Evolutionary conservation across 495 filamentous ascomycete genomes (phyloP), one percentile per base, ranked within the genome.

Genomic region (Aspergillus carlsbadensis): DNA sequence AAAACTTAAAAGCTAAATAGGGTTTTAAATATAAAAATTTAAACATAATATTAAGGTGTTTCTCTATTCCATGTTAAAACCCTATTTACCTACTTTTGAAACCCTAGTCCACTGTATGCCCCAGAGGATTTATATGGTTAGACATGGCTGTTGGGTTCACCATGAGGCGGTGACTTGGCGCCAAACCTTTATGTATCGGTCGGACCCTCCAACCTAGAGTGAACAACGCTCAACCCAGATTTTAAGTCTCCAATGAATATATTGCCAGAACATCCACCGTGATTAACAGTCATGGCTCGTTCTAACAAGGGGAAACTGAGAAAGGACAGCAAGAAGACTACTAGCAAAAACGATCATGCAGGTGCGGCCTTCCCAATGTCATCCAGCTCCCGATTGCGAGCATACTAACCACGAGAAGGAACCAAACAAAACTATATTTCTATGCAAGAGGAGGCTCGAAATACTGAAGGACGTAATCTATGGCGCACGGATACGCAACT

Each of bases 391-490:
- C 18, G 15, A 49, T 2, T 15, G 15, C 41, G 17, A 41, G 14
- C 35, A 50, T 21, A 37, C 13, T 34, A 26, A 40, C 22, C 17
- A 8, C 3, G 39, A 64, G 54, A 58, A 47, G 49, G 36, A 52
- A 52, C n/a, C 14, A 54, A 39, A 15, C 33, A 36, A 59, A 59
- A 54, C 31, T 61, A 59, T 10, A 83, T 88, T 56, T 85, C 87
- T 0, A 78, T 95, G 73, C 76, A 78, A 47, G 85, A 94, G 52
- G 91, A 91, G 72, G 91, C 89, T 55, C 83, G 82, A 44, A 87
- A 91, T 59, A 93, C 90, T 17, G 83, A 84, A 67, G 79, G 75
- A 5, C 84, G 88, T 49, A 75, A 74, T 36, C 66, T 73, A 36
- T 67, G 61, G 54, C 64, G 67, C 53, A 35, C 53, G 14, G 54